Evolutionary conservation across 1,284 basidiomycete species (phyloP).

Genomic region (Pterula multifida): DNA sequence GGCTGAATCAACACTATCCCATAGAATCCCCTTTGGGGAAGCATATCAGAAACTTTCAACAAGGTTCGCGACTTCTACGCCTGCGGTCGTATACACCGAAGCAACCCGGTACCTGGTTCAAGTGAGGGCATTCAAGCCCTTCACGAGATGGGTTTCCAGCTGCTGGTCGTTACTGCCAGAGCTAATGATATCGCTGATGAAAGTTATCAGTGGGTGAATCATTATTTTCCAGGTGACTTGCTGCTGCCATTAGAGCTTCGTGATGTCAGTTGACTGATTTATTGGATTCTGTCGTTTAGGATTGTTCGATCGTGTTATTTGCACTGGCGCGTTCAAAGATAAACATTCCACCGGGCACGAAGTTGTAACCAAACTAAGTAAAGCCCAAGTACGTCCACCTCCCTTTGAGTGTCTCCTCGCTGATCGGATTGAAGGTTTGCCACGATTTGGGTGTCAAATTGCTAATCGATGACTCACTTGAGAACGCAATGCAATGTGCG

Average conservation of each 20-base stretch:
- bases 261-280: background rate
- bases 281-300: constrained; percentile 19
- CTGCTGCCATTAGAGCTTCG: background rate
- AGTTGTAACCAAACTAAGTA: constrained; percentile 47
- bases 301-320: constrained; percentile 59
- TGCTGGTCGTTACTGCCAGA: constrained; percentile 70
- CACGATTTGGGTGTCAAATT: constrained; percentile 47
- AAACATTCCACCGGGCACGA: constrained; percentile 32
- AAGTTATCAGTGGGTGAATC: constrained; percentile 57
- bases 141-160: constrained; percentile 49
- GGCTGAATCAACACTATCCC: constrained; percentile 5
- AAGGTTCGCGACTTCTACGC: constrained; percentile 55
- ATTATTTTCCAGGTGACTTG: constrained; percentile 46
- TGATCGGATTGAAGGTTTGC: constrained; percentile 36
- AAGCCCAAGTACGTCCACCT: constrained; percentile 43
- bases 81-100: constrained; percentile 37
- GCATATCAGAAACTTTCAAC: constrained; percentile 40
- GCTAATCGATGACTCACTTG: constrained; percentile 69
- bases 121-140: constrained; percentile 44
- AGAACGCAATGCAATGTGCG: constrained; percentile 58
- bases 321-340: constrained; percentile 64
- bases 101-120: constrained; percentile 54
- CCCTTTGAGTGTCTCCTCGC: background rate
- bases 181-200: constrained; percentile 41
- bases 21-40: constrained; percentile 65